phyloP scores from a whole-genome alignment of 2,329 filamentous ascomycete species.

The Fusarium zealandicum region DNA sequence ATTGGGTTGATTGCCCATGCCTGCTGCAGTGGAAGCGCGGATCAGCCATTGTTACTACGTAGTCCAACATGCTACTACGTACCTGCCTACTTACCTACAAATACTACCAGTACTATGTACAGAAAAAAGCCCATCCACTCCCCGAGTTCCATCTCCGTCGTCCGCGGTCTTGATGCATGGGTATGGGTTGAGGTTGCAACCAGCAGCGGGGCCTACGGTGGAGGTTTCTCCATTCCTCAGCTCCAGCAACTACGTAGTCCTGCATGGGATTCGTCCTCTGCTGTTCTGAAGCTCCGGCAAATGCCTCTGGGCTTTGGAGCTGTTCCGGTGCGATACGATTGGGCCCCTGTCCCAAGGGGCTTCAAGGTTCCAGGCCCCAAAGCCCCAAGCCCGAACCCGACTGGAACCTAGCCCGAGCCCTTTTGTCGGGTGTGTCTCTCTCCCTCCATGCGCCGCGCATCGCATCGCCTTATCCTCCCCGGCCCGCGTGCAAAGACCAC shows the following conservation, averaged over 20 bases:
- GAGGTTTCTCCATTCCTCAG: slow-evolving; percentile 35
- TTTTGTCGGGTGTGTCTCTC: no score
- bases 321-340: background rate
- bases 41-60: no score
- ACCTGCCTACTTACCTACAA: no score
- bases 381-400: no score
- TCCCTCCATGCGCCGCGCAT: slow-evolving; percentile 5
- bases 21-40: no score
- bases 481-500: slow-evolving; percentile 9
- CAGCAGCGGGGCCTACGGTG: background rate
- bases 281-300: background rate
- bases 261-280: background rate
- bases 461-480: background rate
- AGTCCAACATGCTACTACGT: no score
- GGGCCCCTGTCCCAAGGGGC: background rate
- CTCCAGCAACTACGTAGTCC: slow-evolving; percentile 13
- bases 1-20: background rate
- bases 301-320: background rate
- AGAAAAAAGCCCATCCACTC: no score
- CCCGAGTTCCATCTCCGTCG: background rate
- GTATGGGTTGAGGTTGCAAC: slow-evolving; percentile 9
- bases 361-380: slow-evolving; percentile 4
- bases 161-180: background rate
- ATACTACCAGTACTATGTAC: no score
- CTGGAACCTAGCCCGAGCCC: slow-evolving; percentile 9